Percentiles rank a stretch among this genome's conserved stretches.
phyloP scores from a whole-genome alignment of 768 basidiomycete genomes.

The Leccinum aurantiacum region DNA sequence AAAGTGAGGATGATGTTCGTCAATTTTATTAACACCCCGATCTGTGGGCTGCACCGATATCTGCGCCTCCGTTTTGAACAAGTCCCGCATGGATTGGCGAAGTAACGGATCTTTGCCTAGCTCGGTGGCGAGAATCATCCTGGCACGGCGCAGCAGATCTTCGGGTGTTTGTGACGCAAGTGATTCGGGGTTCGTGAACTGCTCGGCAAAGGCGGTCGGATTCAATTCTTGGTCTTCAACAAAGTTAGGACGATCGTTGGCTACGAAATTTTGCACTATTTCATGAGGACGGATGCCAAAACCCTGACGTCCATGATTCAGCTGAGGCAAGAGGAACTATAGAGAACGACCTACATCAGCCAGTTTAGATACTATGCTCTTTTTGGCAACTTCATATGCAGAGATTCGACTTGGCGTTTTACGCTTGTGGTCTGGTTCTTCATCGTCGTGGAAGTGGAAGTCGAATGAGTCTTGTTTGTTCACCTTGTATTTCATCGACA shows the following conservation, averaged over 20 bases:
- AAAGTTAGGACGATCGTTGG: constrained; percentile 59
- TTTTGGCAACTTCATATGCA: constrained; percentile 81
- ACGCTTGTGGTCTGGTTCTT: constrained; percentile 55
- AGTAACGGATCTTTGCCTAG: constrained; percentile 91
- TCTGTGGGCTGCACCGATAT: constrained; percentile 87
- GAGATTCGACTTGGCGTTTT: constrained; percentile 85
- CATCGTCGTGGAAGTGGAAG: constrained; percentile 72
- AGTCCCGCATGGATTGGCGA: constrained; percentile 69
- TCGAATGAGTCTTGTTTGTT: constrained; percentile 62
- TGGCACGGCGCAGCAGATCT: constrained; percentile 69
- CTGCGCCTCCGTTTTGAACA: constrained; percentile 72
- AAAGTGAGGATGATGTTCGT: constrained; percentile 69
- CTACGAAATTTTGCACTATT: constrained; percentile 81
- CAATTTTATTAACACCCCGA: constrained; percentile 74
- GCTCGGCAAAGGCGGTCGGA: constrained; percentile 82
- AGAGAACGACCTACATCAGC: constrained; percentile 61
- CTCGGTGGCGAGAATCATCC: constrained; percentile 85
- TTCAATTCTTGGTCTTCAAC: constrained; percentile 80
- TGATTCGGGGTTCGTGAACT: constrained; percentile 74
- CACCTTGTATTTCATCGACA: constrained; percentile 80
- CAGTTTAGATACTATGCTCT: constrained; percentile 70
- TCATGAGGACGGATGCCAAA: constrained; percentile 83
- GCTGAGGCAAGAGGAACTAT: not conserved
- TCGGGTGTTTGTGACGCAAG: constrained; percentile 56
- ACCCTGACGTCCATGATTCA: constrained; percentile 46